Base-by-base conservation (phyloP, 306 rosid species). In the Begonia masoniana region DNA sequence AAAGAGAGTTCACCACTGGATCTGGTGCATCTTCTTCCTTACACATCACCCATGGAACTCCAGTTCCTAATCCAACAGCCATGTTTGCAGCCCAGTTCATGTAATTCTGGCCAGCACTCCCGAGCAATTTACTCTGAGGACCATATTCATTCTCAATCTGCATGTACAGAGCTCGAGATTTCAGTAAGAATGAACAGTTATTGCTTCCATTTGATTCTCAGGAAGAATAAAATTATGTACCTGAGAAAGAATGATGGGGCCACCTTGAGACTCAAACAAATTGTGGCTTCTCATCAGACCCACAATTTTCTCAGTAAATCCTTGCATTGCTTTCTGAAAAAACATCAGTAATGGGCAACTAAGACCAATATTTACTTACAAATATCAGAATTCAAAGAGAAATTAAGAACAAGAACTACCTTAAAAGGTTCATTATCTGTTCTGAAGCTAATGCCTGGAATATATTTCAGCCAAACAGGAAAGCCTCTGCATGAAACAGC, bases 381-480 rank as follows among this genome's bases (percentile, higher is more conserved):
- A 31, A 5, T 31, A 31, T 31, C 39, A 31, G 39, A 3, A 45
- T 45, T 45, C 13, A 45, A 45, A 11, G 15, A 45, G 13, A 11
- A 45, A 15, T 23, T 47, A 50, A 13, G 17, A 43, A 31, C 39
- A 31, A 5, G 57, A 53, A 43, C 16, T 45, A 92, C 99, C 95
- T 92, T 92, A 73, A 92, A 92, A 67, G 99, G 96, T 70, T 83
- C 95, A 71, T 92, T 92, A 74, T 92, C 96, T 62, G 94, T 87
- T 77, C 99, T 81, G 75, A 92, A 92, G 78, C 99, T 92, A 62
- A 92, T 87, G 54, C 96, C 96, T 0, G 96, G 95, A 66, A 92
- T 93, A 73, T 86, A 92, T 78, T 92, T 92, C 54, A 92, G 79
- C 99, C 99, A 92, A 62, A 92, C 96, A 62, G 99, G 99, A 78